Conservation (phyloP, 257 asterid species). For the Echium plantagineum region DNA sequence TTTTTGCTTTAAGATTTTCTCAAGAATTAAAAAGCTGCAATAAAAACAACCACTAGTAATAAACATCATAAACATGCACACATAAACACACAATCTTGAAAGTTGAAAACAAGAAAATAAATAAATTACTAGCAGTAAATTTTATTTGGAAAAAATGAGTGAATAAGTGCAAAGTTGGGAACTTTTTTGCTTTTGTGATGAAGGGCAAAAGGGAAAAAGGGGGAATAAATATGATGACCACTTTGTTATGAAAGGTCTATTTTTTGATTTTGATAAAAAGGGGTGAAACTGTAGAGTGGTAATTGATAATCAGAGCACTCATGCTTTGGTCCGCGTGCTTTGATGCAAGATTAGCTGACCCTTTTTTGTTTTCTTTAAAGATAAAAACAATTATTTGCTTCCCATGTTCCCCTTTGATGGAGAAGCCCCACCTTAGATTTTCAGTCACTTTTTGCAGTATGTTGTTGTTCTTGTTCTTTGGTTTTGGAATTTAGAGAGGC, state of each 20-base stretch:
- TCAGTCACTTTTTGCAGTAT: constrained; percentile 59
- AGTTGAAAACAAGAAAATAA: not conserved
- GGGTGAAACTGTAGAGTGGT: constrained; percentile 14
- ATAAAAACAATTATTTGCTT: not conserved
- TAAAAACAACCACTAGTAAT: not conserved
- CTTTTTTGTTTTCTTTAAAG: constrained; percentile 17
- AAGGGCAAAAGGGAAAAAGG: constrained; percentile 20
- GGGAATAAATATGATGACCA: constrained; percentile 35
- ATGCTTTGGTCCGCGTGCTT: constrained; percentile 89
- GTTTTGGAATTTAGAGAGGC: constrained; percentile 57
- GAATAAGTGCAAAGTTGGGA: not conserved
- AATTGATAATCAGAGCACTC: constrained; percentile 46
- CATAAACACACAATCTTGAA: not conserved
- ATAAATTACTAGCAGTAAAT: not conserved
- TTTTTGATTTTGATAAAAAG: constrained; percentile 35
- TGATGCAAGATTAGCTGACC: constrained; percentile 47
- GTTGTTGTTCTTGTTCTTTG: constrained; percentile 38
- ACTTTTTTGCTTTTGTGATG: constrained; percentile 1
- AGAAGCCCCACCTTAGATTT: constrained; percentile 86
- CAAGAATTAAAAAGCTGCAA: constrained; percentile 4
- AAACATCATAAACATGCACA: not conserved
- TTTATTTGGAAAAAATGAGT: too few relatives aligned
- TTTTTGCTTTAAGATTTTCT: not conserved
- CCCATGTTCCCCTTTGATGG: constrained; percentile 23
- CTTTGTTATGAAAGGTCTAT: constrained; percentile 67